A percentile compares a stretch with the other conserved stretches of the same genome.
These are phyloP conservation scores for Penicillium daleae DNA, from an alignment of 495 filamentous ascomycete genomes.

Conservation along the genomic window DNA sequence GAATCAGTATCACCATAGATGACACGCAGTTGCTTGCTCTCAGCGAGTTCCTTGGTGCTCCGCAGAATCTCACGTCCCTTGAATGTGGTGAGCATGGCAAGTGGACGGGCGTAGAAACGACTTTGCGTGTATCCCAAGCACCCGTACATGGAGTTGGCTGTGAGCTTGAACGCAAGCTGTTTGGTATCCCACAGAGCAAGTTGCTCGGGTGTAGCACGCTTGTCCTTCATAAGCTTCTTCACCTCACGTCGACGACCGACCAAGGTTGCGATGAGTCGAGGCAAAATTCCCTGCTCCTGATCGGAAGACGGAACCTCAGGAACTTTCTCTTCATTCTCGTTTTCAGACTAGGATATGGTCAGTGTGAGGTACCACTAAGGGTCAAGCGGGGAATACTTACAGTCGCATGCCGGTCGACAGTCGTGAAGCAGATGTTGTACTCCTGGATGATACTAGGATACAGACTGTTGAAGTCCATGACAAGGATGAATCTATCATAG, in stretches of 20 bases:
- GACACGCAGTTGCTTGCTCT: conserved; percentile 83
- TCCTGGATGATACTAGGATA: conserved; percentile 99
- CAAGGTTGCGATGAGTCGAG: conserved; percentile 85
- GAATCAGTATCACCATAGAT: conserved; percentile 99
- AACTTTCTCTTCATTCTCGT: conserved; percentile 74
- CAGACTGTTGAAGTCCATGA: conserved; percentile 99
- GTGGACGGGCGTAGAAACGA: conserved; percentile 92
- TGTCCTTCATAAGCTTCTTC: conserved; percentile 95
- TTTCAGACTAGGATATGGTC: conserved; percentile 59
- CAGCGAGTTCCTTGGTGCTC: conserved; percentile 92
- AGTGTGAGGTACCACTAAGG: neutral
- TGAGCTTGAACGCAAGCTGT: conserved; percentile 93
- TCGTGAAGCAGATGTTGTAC: conserved; percentile 99
- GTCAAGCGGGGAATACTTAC: conserved; percentile 45
- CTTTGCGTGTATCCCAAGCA: conserved; percentile 95
- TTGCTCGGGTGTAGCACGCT: conserved; percentile 80
- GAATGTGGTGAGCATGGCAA: conserved; percentile 94
- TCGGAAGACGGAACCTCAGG: conserved; percentile 71
- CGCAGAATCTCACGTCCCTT: conserved; percentile 97
- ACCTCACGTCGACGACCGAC: conserved; percentile 87
- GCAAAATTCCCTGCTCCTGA: conserved; percentile 79
- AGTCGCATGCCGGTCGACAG: conserved; percentile 74
- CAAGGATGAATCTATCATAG: conserved; percentile 94
- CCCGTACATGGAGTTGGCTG: conserved; percentile 99
- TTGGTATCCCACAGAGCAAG: conserved; percentile 97